Conservation (phyloP, 345 rosid genomes). For the Salix brachista region DNA sequence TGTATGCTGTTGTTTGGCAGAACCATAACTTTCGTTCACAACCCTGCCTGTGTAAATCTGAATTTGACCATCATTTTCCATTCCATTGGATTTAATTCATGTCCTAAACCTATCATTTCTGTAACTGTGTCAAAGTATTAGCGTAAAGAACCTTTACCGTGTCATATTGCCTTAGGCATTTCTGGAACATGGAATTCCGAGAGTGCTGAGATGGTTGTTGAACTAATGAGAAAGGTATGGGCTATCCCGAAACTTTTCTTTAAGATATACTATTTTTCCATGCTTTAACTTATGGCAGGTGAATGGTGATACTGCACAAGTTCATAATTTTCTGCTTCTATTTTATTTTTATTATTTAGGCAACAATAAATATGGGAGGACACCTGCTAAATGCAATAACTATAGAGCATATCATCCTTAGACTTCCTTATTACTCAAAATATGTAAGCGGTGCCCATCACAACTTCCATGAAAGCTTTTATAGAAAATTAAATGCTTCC, state of each 20-base stretch:
- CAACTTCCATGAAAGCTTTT: slow-evolving; percentile 13
- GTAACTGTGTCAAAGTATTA: not conserved
- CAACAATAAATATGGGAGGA: slow-evolving; percentile 71
- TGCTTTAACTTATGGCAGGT: not conserved
- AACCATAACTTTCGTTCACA: slow-evolving; percentile 67
- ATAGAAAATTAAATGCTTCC: not conserved
- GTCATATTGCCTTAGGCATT: slow-evolving; percentile 49
- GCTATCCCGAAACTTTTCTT: not conserved
- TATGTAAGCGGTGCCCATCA: slow-evolving; percentile 40
- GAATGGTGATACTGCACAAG: not conserved
- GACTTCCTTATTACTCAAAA: slow-evolving; percentile 68
- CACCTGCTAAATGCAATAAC: slow-evolving; percentile 58
- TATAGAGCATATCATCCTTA: slow-evolving; percentile 78
- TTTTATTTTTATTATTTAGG: slow-evolving; percentile 36
- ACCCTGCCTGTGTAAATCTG: slow-evolving; percentile 38
- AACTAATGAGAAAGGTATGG: slow-evolving; percentile 63
- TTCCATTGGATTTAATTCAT: not conserved
- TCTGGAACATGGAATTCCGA: slow-evolving; percentile 69
- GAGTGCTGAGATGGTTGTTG: slow-evolving; percentile 54
- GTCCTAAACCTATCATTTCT: not conserved
- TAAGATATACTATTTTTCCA: not conserved
- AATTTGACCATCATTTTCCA: not conserved
- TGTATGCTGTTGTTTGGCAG: slow-evolving; percentile 71
- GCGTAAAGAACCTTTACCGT: not conserved
- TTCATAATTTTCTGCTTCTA: not conserved